Conservation (phyloP, 176 grass and related monocot species). For the Areca catechu region DNA sequence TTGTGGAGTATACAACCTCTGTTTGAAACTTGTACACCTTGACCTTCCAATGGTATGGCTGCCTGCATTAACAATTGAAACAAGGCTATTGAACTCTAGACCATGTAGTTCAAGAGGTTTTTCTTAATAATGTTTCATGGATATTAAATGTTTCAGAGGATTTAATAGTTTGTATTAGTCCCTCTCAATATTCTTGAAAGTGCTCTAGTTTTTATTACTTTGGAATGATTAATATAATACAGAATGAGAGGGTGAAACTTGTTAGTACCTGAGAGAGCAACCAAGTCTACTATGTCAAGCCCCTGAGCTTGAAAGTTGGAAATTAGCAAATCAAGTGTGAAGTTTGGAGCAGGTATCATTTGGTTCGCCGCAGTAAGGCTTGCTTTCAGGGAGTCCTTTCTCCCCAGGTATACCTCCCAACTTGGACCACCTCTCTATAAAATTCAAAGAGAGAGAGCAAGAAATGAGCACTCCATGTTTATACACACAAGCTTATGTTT, state of each 20-base stretch:
- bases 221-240: too few species aligned
- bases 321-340: slow-evolving; percentile 37
- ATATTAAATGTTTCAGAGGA: too few species aligned
- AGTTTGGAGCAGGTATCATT: slow-evolving; percentile 41
- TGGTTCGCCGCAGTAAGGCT: slow-evolving; percentile 28
- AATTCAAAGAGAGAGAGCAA: neutral
- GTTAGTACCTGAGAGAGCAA: slow-evolving; percentile 40
- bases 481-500: too few species aligned
- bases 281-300: slow-evolving; percentile 44
- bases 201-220: too few species aligned
- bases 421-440: slow-evolving; percentile 37
- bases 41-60: slow-evolving; percentile 46
- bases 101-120: too few species aligned
- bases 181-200: too few species aligned
- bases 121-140: too few species aligned
- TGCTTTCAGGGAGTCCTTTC: slow-evolving; percentile 43
- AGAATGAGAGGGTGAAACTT: too few species aligned
- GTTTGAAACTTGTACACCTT: slow-evolving; percentile 39
- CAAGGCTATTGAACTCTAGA: neutral
- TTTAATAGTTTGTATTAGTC: too few species aligned
- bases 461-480: too few species aligned
- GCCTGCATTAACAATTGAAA: slow-evolving; percentile 11
- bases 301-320: slow-evolving; percentile 41
- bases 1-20: slow-evolving; percentile 27
- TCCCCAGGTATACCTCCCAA: slow-evolving; percentile 34